Evolutionary conservation across 2,329 filamentous ascomycete genomes (phyloP).

Genomic region (Beauveria sp.): DNA sequence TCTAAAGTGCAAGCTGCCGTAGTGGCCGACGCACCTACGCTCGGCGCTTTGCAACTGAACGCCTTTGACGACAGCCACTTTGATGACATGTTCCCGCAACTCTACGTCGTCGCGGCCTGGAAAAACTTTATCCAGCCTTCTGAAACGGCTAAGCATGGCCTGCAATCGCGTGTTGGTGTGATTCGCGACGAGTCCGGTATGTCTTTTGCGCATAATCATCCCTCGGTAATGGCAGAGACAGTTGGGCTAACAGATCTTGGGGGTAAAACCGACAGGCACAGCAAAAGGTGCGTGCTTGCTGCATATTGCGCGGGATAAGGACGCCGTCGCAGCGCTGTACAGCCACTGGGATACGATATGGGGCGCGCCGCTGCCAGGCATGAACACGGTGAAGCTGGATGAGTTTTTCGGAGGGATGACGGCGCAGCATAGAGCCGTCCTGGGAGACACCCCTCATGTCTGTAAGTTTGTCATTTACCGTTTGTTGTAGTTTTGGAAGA

Average conservation of each 20-base stretch:
- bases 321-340: slow-evolving; percentile 11
- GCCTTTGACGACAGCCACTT: background rate
- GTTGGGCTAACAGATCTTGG: too few relatives aligned
- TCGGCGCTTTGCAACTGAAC: background rate
- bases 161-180: background rate
- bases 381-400: slow-evolving; percentile 10
- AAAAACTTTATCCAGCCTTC: background rate
- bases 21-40: background rate
- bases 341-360: background rate
- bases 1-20: background rate
- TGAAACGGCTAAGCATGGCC: background rate
- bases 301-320: slow-evolving; percentile 9
- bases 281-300: background rate
- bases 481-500: too few relatives aligned
- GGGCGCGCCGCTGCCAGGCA: slow-evolving; percentile 11
- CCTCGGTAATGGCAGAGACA: too few relatives aligned
- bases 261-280: background rate
- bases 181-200: slow-evolving; percentile 2
- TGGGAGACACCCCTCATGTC: slow-evolving; percentile 13
- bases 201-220: too few relatives aligned
- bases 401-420: slow-evolving; percentile 15
- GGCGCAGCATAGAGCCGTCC: slow-evolving; percentile 13
- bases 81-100: background rate
- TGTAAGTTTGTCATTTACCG: slow-evolving; percentile 10
- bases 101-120: background rate